A percentile compares a stretch with the other conserved stretches of the same genome.
phyloP scores from a whole-genome alignment of 768 basidiomycete genomes.

The Botryobasidium botryosum region DNA sequence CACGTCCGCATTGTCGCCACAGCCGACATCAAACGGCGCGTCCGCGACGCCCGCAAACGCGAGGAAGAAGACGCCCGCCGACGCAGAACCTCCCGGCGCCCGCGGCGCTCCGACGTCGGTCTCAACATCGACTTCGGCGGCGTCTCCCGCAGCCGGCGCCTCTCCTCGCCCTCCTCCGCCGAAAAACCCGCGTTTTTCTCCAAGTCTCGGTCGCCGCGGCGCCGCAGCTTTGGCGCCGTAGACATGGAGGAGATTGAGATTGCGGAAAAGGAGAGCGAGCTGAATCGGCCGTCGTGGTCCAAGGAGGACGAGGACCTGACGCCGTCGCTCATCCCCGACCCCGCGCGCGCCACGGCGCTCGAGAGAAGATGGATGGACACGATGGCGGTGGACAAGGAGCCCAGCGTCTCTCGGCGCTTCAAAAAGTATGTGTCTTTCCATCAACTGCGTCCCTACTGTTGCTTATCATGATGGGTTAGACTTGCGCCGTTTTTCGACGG shows the following conservation, averaged over 20 bases:
- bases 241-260: no score
- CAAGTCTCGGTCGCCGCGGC: no score
- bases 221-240: no score
- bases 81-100: conserved; percentile 4
- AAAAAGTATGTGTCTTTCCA: conserved; percentile 38
- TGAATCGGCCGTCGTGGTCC: no score
- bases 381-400: conserved; percentile 76
- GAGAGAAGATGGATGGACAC: conserved; percentile 75
- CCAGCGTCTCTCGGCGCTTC: conserved; percentile 51
- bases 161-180: no score
- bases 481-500: conserved; percentile 92
- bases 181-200: no score
- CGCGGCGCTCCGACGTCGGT: no score
- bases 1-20: conserved; percentile 74
- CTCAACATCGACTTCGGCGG: no score
- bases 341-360: conserved; percentile 58
- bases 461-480: conserved; percentile 23
- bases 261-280: no score
- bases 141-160: no score
- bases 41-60: conserved; percentile 23
- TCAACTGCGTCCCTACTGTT: background rate
- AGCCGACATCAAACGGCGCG: conserved; percentile 41
- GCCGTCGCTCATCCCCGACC: conserved; percentile 61
- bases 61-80: conserved; percentile 19
- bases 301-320: conserved; percentile 28